Evolutionary conservation across 2,329 filamentous ascomycete genomes (phyloP).

Genomic region (Ilyonectria robusta): DNA sequence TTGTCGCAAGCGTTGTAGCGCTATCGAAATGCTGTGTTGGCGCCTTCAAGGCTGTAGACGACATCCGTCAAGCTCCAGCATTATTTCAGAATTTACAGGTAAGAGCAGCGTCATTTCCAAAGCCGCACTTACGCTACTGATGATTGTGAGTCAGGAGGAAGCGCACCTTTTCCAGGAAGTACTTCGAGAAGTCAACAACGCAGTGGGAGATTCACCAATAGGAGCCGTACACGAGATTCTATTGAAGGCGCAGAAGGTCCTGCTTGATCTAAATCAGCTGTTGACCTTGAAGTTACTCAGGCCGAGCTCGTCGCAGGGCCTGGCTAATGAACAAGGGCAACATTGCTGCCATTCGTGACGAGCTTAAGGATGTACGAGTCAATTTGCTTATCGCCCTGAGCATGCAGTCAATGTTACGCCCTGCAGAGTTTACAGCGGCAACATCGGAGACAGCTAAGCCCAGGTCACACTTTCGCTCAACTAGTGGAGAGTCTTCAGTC

Average conservation of each 20-base stretch:
- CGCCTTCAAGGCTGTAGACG: not conserved
- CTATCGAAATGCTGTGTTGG: not conserved
- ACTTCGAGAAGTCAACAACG: not conserved
- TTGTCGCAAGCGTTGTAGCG: not conserved
- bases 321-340: not conserved
- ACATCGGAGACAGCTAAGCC: not conserved
- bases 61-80: not conserved
- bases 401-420: not conserved
- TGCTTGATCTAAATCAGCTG: not conserved
- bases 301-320: not conserved
- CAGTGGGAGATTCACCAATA: not conserved
- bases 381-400: not conserved
- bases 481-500: not conserved
- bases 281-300: not conserved
- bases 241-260: not conserved
- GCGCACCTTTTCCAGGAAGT: not conserved
- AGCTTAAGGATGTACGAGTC: not conserved
- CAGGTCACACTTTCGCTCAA: not conserved
- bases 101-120: not conserved
- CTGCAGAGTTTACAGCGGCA: not conserved
- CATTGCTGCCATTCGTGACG: not conserved
- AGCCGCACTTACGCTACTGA: not conserved
- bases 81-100: not conserved
- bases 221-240: not conserved
- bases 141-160: not conserved